Base-by-base conservation (phyloP, 192 early-diverging fungal species). In the Coemansia guatemalensis region DNA sequence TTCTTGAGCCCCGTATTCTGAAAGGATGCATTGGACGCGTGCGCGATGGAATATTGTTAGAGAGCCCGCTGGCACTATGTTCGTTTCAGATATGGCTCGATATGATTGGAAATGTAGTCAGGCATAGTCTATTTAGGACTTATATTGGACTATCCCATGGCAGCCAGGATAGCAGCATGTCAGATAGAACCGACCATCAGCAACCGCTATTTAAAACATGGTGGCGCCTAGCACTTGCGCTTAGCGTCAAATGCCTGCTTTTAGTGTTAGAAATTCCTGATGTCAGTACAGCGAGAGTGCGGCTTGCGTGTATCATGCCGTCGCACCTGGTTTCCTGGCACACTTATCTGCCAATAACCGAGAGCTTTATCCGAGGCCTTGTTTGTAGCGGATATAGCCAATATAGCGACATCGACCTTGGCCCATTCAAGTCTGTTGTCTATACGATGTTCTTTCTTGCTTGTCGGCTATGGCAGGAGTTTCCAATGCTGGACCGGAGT, bases 81-180 rank as follows among this genome's bases (percentile, higher is more conserved):
- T 3, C 63, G 1, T 39, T 51, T 47, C 75, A 78, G 44, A 65
- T 72, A n/a, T 78, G 75, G 75, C 69, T 72, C 6, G 75, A 78
- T 22, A 65, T 72, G 58, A 59, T 65, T 3, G 75, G 75, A 12
- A 53, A 44, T 20, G 48, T 69, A 29, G 65, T 62, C 20, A 51
- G 69, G 0, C 75, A 78, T 48, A 78, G 69, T 39, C 44, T 72
- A n/a, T 69, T 78, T 29, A 65, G 75, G n/a, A 56, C 55, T 5
- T 58, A 65, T 53, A 25, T 65, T 2, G 54, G 64, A 4, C 22
- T 58, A 1, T 27, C 39, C 5, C 18, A 39, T 17, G 18, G 22
- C 9, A 5, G 35, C 26, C 52, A 50, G n/a, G 65, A 23, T 25
- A 44, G 21, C 30, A 21, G 27, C 56, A 44, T 44, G 35, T 12